Evolutionary conservation across 2,329 filamentous ascomycete species (phyloP).

Genomic region (Thermothelomyces thermophilus): DNA sequence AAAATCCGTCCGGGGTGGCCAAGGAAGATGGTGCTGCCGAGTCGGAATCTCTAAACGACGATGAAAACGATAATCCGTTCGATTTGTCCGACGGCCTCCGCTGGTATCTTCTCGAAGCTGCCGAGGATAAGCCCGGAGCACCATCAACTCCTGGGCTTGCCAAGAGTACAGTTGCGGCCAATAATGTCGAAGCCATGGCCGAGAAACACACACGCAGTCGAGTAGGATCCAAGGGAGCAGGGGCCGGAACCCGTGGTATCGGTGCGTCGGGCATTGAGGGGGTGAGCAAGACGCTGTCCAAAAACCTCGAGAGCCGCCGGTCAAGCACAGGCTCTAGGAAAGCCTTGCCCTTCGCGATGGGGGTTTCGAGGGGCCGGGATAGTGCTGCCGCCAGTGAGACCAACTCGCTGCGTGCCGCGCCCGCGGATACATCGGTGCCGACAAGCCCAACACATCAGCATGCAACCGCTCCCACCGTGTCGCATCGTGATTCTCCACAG

Average conservation of each 20-base stretch:
- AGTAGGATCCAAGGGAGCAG: slow-evolving; percentile 36
- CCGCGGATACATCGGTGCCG: slow-evolving; percentile 33
- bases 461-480: slow-evolving; percentile 19
- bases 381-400: slow-evolving; percentile 52
- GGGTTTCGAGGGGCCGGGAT: slow-evolving; percentile 37
- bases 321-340: slow-evolving; percentile 84
- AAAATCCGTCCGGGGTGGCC: slow-evolving; percentile 32
- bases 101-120: slow-evolving; percentile 93
- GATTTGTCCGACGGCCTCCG: slow-evolving; percentile 89
- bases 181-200: slow-evolving; percentile 79
- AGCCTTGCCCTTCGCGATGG: slow-evolving; percentile 50
- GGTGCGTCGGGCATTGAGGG: slow-evolving; percentile 57
- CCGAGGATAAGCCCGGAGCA: slow-evolving; percentile 85
- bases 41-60: slow-evolving; percentile 47
- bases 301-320: slow-evolving; percentile 83
- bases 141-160: slow-evolving; percentile 88
- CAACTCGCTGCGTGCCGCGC: slow-evolving; percentile 48
- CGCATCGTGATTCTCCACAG: slow-evolving; percentile 6
- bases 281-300: slow-evolving; percentile 71
- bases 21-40: slow-evolving; percentile 34
- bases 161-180: slow-evolving; percentile 85
- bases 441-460: slow-evolving; percentile 35
- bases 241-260: slow-evolving; percentile 29
- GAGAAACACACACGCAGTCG: slow-evolving; percentile 52
- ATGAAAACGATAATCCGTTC: slow-evolving; percentile 93